phyloP scores from a whole-genome alignment of 805 yeast species.

The Soucietia sequanensis region DNA sequence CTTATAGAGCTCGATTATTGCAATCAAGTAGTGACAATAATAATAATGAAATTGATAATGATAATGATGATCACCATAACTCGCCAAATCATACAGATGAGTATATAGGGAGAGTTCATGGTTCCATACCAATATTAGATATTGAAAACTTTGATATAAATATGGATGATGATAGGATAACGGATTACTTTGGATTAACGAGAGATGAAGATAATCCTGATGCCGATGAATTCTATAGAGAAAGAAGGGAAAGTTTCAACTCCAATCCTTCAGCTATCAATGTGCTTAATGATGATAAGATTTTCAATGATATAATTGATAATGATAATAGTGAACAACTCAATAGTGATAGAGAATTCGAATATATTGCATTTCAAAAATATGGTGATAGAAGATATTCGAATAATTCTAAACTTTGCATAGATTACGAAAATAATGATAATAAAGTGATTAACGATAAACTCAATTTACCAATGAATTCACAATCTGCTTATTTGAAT shows the following conservation, averaged over 20 bases:
- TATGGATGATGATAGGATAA: conserved; percentile 9
- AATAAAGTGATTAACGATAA: neutral
- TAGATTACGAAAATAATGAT: neutral
- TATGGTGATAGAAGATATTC: conserved; percentile 12
- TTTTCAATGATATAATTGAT: neutral
- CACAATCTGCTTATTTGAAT: conserved; percentile 26
- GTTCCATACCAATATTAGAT: no score
- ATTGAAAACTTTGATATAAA: conserved; percentile 27
- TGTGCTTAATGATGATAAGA: neutral
- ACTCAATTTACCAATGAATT: conserved; percentile 20
- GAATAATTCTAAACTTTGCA: conserved; percentile 8
- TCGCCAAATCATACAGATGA: no score
- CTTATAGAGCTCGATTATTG: neutral
- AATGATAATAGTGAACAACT: no score
- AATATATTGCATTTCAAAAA: conserved; percentile 11
- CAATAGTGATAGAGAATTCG: conserved; percentile 2
- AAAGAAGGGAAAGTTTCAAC: conserved; percentile 19
- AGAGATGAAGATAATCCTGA: conserved; percentile 17
- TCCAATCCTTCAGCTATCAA: neutral
- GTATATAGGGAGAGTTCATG: no score
- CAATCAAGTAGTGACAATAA: neutral
- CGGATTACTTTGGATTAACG: conserved; percentile 16
- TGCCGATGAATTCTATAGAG: conserved; percentile 22
- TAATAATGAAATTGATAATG: neutral
- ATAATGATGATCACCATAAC: no score